Evolutionary conservation across 352 stramenopile genomes (phyloP), one percentile per base, ranked within the genome.

Genomic region (Globisporangium splendens): DNA sequence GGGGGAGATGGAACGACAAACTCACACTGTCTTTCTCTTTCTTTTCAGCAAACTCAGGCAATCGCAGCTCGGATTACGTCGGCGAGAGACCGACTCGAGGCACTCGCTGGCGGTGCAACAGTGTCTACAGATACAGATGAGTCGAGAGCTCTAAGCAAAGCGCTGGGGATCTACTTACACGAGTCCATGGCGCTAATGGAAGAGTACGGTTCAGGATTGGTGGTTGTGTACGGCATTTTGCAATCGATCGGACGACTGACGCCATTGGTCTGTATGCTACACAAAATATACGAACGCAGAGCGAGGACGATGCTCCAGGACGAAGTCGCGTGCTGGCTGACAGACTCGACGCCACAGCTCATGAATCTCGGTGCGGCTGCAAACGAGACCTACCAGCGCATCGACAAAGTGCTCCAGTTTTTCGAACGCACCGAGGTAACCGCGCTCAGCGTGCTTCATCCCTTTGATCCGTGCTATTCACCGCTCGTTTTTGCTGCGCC

Each of bases 341-440:
- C 56, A 31, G 54, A 47, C 3, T 44, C 62, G 17, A 46, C 56
- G 15, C 59, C 62, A 1, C 46, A 65, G 24, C 68, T 79, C 43
- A 59, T 70, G 7, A 63, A 62, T 1, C 65, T 82, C 35, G 73
- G 73, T 11, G 53, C 59, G 2, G 62, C 65, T 8, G 68, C 73
- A 8, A 39, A 46, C 10, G 54, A 49, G 3, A 61, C 68, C 17
- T 67, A 63, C 42, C 50, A 77, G 41, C 64, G 51, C 21, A 64
- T 79, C 20, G 70, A 73, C 43, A 50, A 55, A 18, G 70, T 75
- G 8, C 64, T 82, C 14, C 47, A 22, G 6, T 79, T 82, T 46
- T 68, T 82, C 15, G 70, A 75, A 39, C 61, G 59, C 52, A 65
- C 68, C 6, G 67, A 79, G 69, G 72, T 78, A 43, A 1, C 18